A percentile compares a stretch with the other conserved stretches of the same genome.
Conservation (phyloP, 495 filamentous ascomycete species). For the Aspergillus haitiensis region DNA sequence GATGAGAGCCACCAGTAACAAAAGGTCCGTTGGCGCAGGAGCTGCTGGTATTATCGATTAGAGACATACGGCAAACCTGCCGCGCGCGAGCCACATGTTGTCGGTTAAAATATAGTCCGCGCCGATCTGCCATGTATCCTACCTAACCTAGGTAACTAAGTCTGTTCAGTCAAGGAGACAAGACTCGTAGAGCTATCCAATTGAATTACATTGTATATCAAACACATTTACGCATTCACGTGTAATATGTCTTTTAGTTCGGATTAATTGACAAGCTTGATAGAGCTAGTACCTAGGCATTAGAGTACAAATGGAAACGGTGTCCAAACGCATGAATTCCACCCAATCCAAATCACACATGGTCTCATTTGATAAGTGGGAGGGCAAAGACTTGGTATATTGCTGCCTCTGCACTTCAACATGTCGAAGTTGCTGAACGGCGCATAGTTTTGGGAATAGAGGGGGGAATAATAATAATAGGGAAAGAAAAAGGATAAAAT, state of each 20-base stretch:
- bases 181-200: too few relatives aligned
- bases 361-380: conserved; percentile 24
- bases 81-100: too few relatives aligned
- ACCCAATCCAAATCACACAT: conserved; percentile 26
- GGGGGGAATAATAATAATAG: conserved; percentile 21
- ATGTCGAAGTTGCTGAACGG: conserved; percentile 31
- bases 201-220: too few relatives aligned
- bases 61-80: too few relatives aligned
- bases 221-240: too few relatives aligned
- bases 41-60: not conserved
- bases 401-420: conserved; percentile 13
- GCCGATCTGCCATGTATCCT: too few relatives aligned
- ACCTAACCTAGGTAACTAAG: too few relatives aligned
- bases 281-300: conserved; percentile 24
- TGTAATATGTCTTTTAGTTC: not conserved
- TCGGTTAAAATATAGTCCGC: too few relatives aligned
- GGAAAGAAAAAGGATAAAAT: conserved; percentile 21
- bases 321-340: conserved; percentile 30
- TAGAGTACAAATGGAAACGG: conserved; percentile 29
- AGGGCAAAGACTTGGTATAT: conserved; percentile 9
- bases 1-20: not conserved
- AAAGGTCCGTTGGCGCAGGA: not conserved
- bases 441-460: conserved; percentile 15
- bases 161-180: not conserved
- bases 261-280: conserved; percentile 8